phyloP scores from a whole-genome alignment of 2,329 filamentous ascomycete genomes.

The Ceratocystis destructans region DNA sequence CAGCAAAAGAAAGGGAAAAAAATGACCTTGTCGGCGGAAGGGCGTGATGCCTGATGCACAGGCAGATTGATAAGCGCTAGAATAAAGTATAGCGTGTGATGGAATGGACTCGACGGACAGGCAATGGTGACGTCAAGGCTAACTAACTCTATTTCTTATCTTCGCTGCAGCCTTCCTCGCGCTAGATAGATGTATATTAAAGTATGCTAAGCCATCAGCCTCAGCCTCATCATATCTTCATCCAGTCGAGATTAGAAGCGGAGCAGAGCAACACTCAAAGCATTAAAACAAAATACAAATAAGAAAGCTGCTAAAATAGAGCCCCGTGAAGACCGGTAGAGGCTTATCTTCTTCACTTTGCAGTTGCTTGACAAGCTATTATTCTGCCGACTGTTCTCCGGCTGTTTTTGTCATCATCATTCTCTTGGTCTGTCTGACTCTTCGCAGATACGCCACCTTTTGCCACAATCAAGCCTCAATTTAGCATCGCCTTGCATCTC shows the following conservation, averaged over 20 bases:
- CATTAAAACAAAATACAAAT: background rate
- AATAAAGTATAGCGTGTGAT: background rate
- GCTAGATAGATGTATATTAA: too few species aligned
- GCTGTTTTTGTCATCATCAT: background rate
- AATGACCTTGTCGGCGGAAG: background rate
- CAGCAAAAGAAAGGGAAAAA: background rate
- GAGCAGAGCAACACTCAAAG: background rate
- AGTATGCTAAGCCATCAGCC: too few species aligned
- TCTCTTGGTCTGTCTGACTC: background rate
- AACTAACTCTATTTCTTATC: background rate
- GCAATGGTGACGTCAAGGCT: background rate
- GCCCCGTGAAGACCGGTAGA: background rate
- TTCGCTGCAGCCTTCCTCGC: too few species aligned
- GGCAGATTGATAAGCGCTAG: background rate
- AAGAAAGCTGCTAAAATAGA: background rate
- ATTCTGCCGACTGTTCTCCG: background rate
- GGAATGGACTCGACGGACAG: background rate
- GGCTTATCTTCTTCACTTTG: background rate
- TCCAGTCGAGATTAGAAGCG: too few species aligned
- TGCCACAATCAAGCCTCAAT: background rate
- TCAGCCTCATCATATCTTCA: too few species aligned
- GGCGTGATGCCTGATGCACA: background rate
- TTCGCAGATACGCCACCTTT: background rate
- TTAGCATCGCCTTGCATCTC: background rate
- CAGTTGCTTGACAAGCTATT: background rate